Conservation (phyloP, 2,329 filamentous ascomycete genomes). For the Fusarium domesticum region DNA sequence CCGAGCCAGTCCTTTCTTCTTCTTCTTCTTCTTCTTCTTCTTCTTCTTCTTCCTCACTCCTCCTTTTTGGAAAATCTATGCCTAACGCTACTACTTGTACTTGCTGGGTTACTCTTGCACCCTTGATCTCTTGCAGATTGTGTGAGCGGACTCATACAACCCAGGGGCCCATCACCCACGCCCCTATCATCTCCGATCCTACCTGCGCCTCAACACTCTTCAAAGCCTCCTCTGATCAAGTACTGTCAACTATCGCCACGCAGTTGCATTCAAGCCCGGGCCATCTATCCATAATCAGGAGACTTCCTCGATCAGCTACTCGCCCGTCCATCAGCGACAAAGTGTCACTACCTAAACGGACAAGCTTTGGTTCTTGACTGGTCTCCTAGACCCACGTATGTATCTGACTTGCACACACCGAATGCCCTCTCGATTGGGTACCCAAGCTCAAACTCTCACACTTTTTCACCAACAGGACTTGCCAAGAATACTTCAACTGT, state of each 20-base stretch:
- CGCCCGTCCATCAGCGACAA: neutral
- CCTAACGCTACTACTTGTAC: neutral
- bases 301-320: neutral
- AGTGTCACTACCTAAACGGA: neutral
- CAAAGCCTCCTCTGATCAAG: neutral
- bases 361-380: neutral
- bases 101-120: neutral
- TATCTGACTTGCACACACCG: too few relatives aligned
- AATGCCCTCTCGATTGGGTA: too few relatives aligned
- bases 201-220: neutral
- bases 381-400: too few relatives aligned
- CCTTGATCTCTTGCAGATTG: neutral
- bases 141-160: neutral
- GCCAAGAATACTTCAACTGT: neutral
- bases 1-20: neutral
- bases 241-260: neutral
- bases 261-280: neutral
- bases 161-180: neutral
- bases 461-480: too few relatives aligned
- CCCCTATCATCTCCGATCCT: neutral
- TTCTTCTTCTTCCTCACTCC: neutral
- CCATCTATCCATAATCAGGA: neutral
- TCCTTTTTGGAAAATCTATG: too few relatives aligned
- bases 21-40: neutral
- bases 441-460: neutral